Conservation (phyloP, 495 filamentous ascomycete genomes). For the Polyplosphaeria fusca region DNA sequence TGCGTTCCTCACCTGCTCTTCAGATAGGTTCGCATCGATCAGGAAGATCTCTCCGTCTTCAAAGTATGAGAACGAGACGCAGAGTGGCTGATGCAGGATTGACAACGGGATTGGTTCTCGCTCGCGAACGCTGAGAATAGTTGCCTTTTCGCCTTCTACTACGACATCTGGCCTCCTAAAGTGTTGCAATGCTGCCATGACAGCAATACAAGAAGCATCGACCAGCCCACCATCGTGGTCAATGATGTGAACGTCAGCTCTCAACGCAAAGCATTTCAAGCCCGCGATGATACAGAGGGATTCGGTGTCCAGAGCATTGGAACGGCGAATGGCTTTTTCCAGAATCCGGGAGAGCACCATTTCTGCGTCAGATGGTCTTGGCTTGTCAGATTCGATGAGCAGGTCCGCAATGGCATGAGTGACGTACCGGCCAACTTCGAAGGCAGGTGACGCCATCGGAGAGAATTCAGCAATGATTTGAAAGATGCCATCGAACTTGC, state of each 20-base stretch:
- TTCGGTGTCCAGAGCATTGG: slow-evolving; percentile 87
- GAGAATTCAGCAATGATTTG: slow-evolving; percentile 84
- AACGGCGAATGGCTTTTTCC: slow-evolving; percentile 89
- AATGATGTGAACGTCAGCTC: slow-evolving; percentile 84
- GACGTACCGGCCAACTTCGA: slow-evolving; percentile 75
- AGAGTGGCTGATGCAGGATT: slow-evolving; percentile 85
- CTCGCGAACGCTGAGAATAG: slow-evolving; percentile 77
- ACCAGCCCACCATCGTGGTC: slow-evolving; percentile 85
- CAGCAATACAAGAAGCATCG: slow-evolving; percentile 78
- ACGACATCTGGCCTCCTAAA: slow-evolving; percentile 85
- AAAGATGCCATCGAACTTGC: slow-evolving; percentile 92
- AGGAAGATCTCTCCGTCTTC: slow-evolving; percentile 61
- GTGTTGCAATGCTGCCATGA: slow-evolving; percentile 82
- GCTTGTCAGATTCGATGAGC: too few species aligned
- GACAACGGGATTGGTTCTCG: slow-evolving; percentile 83
- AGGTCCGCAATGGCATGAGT: too few species aligned
- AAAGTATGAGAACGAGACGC: slow-evolving; percentile 79
- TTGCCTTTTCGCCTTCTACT: slow-evolving; percentile 75
- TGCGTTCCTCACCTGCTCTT: slow-evolving; percentile 83
- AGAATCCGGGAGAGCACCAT: slow-evolving; percentile 79
- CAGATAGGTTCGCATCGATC: slow-evolving; percentile 73
- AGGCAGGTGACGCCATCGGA: slow-evolving; percentile 87
- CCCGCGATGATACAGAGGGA: slow-evolving; percentile 90
- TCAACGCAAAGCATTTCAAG: slow-evolving; percentile 82
- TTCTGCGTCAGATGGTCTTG: slow-evolving; percentile 51